Evolutionary conservation across 495 filamentous ascomycete species (phyloP).

Genomic region (Chaetomium fimeti): DNA sequence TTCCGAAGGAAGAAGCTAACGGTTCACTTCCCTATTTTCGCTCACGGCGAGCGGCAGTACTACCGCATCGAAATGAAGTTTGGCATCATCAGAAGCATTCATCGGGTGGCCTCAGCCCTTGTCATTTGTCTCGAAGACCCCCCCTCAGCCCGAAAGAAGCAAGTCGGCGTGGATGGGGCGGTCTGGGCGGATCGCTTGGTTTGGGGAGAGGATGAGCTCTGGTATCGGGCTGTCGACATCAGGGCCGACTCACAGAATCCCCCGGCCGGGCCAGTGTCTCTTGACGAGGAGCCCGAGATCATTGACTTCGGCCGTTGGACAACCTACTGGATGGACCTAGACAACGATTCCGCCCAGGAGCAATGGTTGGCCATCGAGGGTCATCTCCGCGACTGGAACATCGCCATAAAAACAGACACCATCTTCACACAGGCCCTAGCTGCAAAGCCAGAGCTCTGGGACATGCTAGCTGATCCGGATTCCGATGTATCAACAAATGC

Average conservation of each 20-base stretch:
- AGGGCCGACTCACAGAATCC: conserved; percentile 46
- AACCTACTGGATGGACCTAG: conserved; percentile 59
- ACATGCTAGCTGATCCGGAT: conserved; percentile 50
- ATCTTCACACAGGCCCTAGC: conserved; percentile 32
- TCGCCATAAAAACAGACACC: conserved; percentile 45
- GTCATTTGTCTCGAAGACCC: conserved; percentile 64
- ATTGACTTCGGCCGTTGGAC: conserved; percentile 83
- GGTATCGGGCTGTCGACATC: conserved; percentile 75
- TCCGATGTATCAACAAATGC: not conserved
- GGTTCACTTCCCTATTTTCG: conserved; percentile 35
- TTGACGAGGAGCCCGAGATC: conserved; percentile 55
- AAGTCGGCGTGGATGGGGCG: conserved; percentile 39
- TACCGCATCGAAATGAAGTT: conserved; percentile 63
- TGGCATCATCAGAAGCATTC: conserved; percentile 56
- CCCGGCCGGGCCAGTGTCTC: conserved; percentile 45
- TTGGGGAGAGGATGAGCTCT: conserved; percentile 69
- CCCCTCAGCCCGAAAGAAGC: conserved; percentile 61
- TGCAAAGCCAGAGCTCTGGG: conserved; percentile 48
- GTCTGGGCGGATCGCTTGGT: conserved; percentile 46
- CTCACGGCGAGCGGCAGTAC: conserved; percentile 11
- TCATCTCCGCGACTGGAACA: conserved; percentile 72
- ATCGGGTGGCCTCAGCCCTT: conserved; percentile 49
- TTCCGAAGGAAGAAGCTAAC: conserved; percentile 44
- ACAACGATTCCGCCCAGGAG: conserved; percentile 26
- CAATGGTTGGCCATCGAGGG: conserved; percentile 48